Conservation (phyloP, 805 yeast species). For the Candida khao-thaluensis region DNA sequence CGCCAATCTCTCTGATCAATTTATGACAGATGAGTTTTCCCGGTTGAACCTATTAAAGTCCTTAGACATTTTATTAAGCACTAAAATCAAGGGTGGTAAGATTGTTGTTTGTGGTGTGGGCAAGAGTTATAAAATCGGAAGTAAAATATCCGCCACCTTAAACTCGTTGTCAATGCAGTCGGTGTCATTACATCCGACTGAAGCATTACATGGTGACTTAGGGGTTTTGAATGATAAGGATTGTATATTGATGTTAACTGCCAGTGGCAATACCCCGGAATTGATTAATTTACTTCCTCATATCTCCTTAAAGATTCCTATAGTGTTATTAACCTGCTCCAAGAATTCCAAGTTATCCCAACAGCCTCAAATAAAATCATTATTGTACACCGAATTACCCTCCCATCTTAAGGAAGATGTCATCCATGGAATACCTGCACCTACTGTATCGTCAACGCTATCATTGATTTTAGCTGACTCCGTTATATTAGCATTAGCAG, state of each 20-base stretch:
- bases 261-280: slow-evolving; percentile 85
- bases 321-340: slow-evolving; percentile 63
- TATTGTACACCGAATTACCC: slow-evolving; percentile 66
- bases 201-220: slow-evolving; percentile 88
- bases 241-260: slow-evolving; percentile 62
- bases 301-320: slow-evolving; percentile 51
- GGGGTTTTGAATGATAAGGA: slow-evolving; percentile 63
- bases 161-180: slow-evolving; percentile 75
- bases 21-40: slow-evolving; percentile 44
- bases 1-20: slow-evolving; percentile 44
- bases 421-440: slow-evolving; percentile 81
- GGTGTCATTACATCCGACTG: slow-evolving; percentile 72
- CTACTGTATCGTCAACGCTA: slow-evolving; percentile 80
- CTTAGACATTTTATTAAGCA: slow-evolving; percentile 34
- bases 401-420: slow-evolving; percentile 53
- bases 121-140: slow-evolving; percentile 76
- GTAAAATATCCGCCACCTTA: slow-evolving; percentile 76
- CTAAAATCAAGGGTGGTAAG: slow-evolving; percentile 52
- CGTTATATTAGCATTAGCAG: slow-evolving; percentile 68
- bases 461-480: slow-evolving; percentile 78
- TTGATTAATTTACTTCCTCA: slow-evolving; percentile 58
- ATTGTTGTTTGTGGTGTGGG: slow-evolving; percentile 82
- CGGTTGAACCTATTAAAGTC: slow-evolving; percentile 44
- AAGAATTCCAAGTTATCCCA: slow-evolving; percentile 54
- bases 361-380: slow-evolving; percentile 47